These are phyloP conservation scores for Saccharomycopsis crataegensis DNA, from an alignment of 1,139 yeast species.

Conservation along the genomic window DNA sequence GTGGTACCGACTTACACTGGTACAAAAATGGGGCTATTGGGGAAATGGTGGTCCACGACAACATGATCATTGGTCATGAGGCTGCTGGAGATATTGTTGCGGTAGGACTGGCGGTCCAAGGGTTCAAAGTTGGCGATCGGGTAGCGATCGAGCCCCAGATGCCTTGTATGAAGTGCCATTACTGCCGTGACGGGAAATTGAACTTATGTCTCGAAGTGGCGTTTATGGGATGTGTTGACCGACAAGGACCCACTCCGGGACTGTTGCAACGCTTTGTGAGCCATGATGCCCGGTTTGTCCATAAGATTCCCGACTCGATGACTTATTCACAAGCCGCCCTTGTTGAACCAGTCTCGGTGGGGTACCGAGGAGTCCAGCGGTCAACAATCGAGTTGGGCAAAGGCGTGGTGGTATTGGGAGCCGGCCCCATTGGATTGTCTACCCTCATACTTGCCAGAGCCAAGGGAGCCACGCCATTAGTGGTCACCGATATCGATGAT, in stretches of 20 bases:
- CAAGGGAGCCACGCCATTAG: slow-evolving; percentile 28
- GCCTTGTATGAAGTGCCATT: slow-evolving; percentile 31
- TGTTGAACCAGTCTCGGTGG: slow-evolving; percentile 32
- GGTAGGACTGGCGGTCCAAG: slow-evolving; percentile 32
- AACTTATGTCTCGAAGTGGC: slow-evolving; percentile 26
- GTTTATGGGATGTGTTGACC: too few relatives aligned
- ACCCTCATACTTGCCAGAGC: slow-evolving; percentile 30
- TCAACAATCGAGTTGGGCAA: slow-evolving; percentile 28
- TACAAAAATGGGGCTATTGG: slow-evolving; percentile 32
- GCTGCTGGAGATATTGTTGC: slow-evolving; percentile 34
- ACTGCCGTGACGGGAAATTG: slow-evolving; percentile 27
- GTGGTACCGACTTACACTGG: slow-evolving; percentile 44
- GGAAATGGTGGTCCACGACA: slow-evolving; percentile 30
- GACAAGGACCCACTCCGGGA: slow-evolving; percentile 27
- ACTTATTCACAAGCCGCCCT: slow-evolving; percentile 29
- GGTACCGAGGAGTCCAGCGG: slow-evolving; percentile 30
- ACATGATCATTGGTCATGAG: slow-evolving; percentile 64
- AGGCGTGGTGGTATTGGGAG: slow-evolving; percentile 29
- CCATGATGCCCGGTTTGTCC: slow-evolving; percentile 25
- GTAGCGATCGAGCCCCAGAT: slow-evolving; percentile 36
- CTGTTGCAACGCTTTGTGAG: slow-evolving; percentile 27
- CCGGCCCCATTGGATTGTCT: slow-evolving; percentile 32
- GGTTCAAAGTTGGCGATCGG: slow-evolving; percentile 33
- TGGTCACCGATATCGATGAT: slow-evolving; percentile 30
- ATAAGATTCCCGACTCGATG: slow-evolving; percentile 30